Base-by-base conservation (phyloP, 2,329 filamentous ascomycete genomes). In the Magnaporthiopsis poae region DNA sequence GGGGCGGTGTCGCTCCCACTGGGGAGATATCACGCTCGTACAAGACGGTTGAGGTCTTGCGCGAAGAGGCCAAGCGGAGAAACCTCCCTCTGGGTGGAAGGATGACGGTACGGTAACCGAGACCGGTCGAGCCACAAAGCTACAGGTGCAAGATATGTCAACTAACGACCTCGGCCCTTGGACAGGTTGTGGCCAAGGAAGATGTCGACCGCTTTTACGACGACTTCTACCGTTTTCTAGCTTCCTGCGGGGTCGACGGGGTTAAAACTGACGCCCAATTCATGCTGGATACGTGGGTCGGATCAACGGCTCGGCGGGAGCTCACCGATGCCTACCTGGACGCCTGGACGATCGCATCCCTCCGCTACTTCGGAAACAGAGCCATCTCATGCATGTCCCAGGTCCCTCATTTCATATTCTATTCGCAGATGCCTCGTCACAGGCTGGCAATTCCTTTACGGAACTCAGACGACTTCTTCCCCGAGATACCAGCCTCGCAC, bases 191-290 rank as follows among this genome's bases (percentile, higher is more conserved):
- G 29, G 87, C 88, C 7, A 84, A 88, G 56, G 85, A 90, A 61
- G 92, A 97, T 70, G 85, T 94, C 0, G 78, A 80, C 13, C 83
- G 82, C 36, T 90, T 97, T 74, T 99, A 96, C 75, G 82, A 92
- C 67, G 94, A 98, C 75, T 98, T 98, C 75, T 99, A 98, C 75
- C 77, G 79, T 1, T 98, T 96, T 73, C 84, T 99, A 1, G 82
- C 82, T 0, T 82, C 83, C 3, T 84, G 85, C 52, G 93, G 92
- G 0, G 81, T 99, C 39, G 90, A 96, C 74, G 88, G 88, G 0
- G 93, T 96, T 71, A 99, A 99, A 76, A 93, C 93, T 0, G 95
- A 99, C 74, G 92, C 87, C 0, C 94, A 99, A 73, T 96, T 93
- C 78, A 91, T 92, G 79, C 80, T 96, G 25, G 94, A 98, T 74